A percentile compares a stretch with the other conserved stretches of the same genome.
Evolutionary conservation across 192 early-diverging fungal species (phyloP).

Genomic region (Coemansia sp.): DNA sequence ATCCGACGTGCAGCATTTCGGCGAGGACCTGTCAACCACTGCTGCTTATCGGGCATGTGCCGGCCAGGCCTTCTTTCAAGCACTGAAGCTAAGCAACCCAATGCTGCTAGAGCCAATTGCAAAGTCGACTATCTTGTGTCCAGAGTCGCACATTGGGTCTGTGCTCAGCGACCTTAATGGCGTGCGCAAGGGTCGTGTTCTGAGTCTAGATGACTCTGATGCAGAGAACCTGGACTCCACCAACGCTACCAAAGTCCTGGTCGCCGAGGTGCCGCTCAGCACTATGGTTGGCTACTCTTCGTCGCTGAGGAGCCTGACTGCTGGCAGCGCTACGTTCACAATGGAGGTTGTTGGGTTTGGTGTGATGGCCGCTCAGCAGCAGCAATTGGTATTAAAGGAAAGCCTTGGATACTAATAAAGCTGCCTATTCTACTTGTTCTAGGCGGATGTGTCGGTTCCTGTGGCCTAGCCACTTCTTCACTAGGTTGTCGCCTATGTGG

Average conservation of each 20-base stretch:
- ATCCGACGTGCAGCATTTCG: conserved; percentile 57
- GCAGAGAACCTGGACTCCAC: conserved; percentile 7
- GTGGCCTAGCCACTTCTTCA: not conserved
- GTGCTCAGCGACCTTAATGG: conserved; percentile 83
- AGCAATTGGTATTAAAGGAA: conserved; percentile 67
- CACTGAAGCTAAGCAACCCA: conserved; percentile 42
- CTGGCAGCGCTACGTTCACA: conserved; percentile 77
- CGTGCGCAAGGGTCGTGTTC: conserved; percentile 66
- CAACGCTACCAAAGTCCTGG: conserved; percentile 19
- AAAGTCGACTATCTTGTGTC: conserved; percentile 66
- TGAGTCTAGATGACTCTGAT: conserved; percentile 55
- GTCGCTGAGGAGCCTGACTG: conserved; percentile 79
- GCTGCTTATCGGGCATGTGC: conserved; percentile 64
- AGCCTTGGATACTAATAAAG: conserved; percentile 50
- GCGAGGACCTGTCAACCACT: conserved; percentile 54
- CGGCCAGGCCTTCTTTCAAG: conserved; percentile 60
- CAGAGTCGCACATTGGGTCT: conserved; percentile 69
- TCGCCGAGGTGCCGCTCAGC: conserved; percentile 69
- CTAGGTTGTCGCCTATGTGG: not conserved
- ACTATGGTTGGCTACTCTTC: conserved; percentile 85
- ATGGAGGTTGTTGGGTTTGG: conserved; percentile 86
- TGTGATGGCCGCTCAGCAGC: conserved; percentile 68
- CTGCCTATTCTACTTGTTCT: not conserved
- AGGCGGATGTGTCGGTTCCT: not conserved
- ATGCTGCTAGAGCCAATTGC: conserved; percentile 82